A percentile compares a stretch with the other conserved stretches of the same genome.
phyloP scores from a whole-genome alignment of 108 stramenopile genomes.

The Nitzschia putrida region DNA sequence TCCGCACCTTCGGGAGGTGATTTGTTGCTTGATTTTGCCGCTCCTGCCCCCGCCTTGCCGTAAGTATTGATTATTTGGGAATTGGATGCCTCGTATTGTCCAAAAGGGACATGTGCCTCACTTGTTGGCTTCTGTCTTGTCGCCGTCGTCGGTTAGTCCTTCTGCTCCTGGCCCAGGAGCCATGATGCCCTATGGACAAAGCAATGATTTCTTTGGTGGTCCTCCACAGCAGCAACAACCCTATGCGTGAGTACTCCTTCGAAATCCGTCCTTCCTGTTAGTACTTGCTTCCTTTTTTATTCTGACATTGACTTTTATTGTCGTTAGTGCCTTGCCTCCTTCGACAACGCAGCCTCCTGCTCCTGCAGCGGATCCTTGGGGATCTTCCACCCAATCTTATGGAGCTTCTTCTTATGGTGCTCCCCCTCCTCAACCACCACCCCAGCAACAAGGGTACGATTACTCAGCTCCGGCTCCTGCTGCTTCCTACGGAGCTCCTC shows the following conservation, averaged over 20 bases:
- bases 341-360: slow-evolving; percentile 30
- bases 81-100: too few species aligned
- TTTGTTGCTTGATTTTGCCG: slow-evolving; percentile 66
- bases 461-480: slow-evolving; percentile 6
- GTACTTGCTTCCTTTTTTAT: too few species aligned
- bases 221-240: slow-evolving; percentile 20
- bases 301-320: neutral
- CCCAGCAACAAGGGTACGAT: too few species aligned
- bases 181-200: slow-evolving; percentile 15
- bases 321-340: slow-evolving; percentile 50
- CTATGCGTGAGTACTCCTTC: slow-evolving; percentile 21
- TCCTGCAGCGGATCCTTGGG: neutral
- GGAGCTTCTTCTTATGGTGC: slow-evolving; percentile 12
- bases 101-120: neutral
- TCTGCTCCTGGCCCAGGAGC: slow-evolving; percentile 21
- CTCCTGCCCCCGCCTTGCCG: slow-evolving; percentile 34
- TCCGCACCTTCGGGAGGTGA: slow-evolving; percentile 33
- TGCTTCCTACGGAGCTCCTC: slow-evolving; percentile 8
- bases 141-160: neutral
- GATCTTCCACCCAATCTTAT: neutral
- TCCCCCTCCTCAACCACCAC: slow-evolving; percentile 1
- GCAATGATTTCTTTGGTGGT: slow-evolving; percentile 30
- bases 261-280: too few species aligned
- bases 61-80: slow-evolving; percentile 4
- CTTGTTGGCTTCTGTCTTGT: neutral